Evolutionary conservation across 805 yeast species (phyloP), one percentile per base, ranked within the genome.

Genomic region (Hanseniaspora pseudoguilliermondii): DNA sequence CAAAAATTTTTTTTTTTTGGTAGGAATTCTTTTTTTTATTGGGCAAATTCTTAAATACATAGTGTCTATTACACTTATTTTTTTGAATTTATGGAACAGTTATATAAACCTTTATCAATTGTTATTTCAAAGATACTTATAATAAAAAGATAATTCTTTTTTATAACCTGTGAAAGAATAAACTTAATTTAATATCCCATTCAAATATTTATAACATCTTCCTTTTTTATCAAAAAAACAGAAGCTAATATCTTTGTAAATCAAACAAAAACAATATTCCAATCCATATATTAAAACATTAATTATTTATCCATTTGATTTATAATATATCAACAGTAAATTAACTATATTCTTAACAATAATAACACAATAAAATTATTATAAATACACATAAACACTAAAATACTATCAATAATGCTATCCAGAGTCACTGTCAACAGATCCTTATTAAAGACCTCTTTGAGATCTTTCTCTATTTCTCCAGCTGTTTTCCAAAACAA

Each of bases 371-470:
- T 20, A 43, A 40, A 13, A 43, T 43, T 43, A 18, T 13, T 44
- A 27, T 29, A 27, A 27, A 27, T 29, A 34, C 44, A 44, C 21
- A 44, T 21, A 53, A 13, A 34, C 8, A 44, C 10, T 34, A 13
- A 40, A 40, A 20, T 5, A 16, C 21, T 27, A 29, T 18, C 15
- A 49, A 39, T 3, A 38, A 53, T 53, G 56, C 34, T 53, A 38
- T 53, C 56, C 32, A 53, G 56, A 53, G 56, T 53, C 18, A 53
- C 39, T n/a, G n/a, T 38, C 40, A 20, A 35, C 32, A 53, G 40
- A 38, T 16, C 21, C 40, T 35, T 53, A 38, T 39, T 53, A 35
- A 53, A 34, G 21, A 23, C 49, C 10, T n/a, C 50, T n/a, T 46
- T 49, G n/a, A 53, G 56, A 53, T 11, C 47, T 27, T 53, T 53